Conservation (phyloP, 2,329 filamentous ascomycete genomes). For the Exophiala dermatitidis region DNA sequence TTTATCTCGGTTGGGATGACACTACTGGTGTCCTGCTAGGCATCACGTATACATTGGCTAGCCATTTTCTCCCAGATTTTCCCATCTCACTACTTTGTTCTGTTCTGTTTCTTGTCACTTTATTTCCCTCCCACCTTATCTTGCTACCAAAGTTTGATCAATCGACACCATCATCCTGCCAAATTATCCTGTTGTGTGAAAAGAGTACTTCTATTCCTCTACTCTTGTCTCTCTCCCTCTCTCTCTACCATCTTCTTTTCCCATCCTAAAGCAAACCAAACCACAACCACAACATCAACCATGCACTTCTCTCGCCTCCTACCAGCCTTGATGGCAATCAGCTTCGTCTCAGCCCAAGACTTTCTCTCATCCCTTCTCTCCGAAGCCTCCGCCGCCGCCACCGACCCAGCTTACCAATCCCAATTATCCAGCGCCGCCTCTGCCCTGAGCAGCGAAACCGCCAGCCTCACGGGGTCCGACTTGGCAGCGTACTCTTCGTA, state of each 20-base stretch:
- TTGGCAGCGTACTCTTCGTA: slow-evolving; percentile 4
- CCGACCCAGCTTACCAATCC: slow-evolving; percentile 9
- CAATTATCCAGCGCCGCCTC: slow-evolving; percentile 11
- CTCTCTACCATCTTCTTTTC: background rate
- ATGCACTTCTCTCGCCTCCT: slow-evolving; percentile 13
- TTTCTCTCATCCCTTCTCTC: slow-evolving; percentile 9
- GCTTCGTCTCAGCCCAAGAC: slow-evolving; percentile 8
- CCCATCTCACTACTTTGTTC: too few relatives aligned
- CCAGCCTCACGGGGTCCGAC: slow-evolving; percentile 5
- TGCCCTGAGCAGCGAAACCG: slow-evolving; percentile 7
- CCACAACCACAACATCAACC: background rate
- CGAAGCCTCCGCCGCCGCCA: slow-evolving; percentile 12
- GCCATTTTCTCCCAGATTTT: too few relatives aligned
- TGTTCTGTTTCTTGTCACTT: too few relatives aligned
- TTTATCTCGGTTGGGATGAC: too few relatives aligned
- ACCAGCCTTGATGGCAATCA: background rate
- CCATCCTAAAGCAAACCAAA: background rate
- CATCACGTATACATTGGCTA: too few relatives aligned
- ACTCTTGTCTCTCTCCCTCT: background rate
- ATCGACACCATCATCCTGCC: too few relatives aligned
- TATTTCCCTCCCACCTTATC: too few relatives aligned
- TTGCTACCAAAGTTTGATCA: too few relatives aligned
- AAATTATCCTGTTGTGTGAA: too few relatives aligned
- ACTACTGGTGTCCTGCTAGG: too few relatives aligned
- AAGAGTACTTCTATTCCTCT: background rate